phyloP scores from a whole-genome alignment of 805 yeast genomes.

The Lipomyces mesembrius region DNA sequence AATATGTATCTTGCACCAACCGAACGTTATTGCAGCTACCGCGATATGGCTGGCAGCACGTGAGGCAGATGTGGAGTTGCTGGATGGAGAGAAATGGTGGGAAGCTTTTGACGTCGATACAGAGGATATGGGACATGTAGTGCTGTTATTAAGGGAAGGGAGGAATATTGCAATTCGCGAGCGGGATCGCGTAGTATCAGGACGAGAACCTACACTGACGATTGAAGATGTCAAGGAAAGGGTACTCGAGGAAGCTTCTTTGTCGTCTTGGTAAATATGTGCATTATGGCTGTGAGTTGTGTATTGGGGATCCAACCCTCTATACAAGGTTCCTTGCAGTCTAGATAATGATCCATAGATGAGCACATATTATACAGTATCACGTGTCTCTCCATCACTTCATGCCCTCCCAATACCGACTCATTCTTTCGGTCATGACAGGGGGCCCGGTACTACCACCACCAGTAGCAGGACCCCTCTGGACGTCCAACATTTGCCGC shows the following conservation, averaged over 20 bases:
- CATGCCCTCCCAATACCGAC: background rate
- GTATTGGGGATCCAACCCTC: background rate
- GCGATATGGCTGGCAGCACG: constrained; percentile 36
- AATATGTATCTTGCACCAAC: constrained; percentile 33
- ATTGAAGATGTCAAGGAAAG: constrained; percentile 17
- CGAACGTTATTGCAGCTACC: constrained; percentile 34
- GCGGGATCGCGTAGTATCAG: constrained; percentile 17
- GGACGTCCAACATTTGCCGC: constrained; percentile 22
- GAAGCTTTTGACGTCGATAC: constrained; percentile 34
- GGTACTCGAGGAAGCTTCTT: constrained; percentile 15
- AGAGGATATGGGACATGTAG: constrained; percentile 40
- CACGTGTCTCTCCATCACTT: background rate
- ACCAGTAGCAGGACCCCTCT: background rate
- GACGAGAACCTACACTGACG: constrained; percentile 10
- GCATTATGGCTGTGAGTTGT: background rate
- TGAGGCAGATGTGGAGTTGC: constrained; percentile 34
- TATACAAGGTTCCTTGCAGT: background rate
- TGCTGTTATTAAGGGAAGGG: constrained; percentile 38
- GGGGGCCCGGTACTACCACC: background rate
- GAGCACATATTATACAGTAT: background rate
- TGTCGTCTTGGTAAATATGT: constrained; percentile 3
- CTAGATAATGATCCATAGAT: background rate
- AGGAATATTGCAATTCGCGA: constrained; percentile 36
- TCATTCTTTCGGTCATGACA: background rate
- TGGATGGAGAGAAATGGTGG: constrained; percentile 39